Percentiles rank a stretch among this genome's conserved stretches.
These are phyloP conservation scores for Talaromyces wortmannii DNA, from an alignment of 495 filamentous ascomycete species.

Conservation along the genomic window DNA sequence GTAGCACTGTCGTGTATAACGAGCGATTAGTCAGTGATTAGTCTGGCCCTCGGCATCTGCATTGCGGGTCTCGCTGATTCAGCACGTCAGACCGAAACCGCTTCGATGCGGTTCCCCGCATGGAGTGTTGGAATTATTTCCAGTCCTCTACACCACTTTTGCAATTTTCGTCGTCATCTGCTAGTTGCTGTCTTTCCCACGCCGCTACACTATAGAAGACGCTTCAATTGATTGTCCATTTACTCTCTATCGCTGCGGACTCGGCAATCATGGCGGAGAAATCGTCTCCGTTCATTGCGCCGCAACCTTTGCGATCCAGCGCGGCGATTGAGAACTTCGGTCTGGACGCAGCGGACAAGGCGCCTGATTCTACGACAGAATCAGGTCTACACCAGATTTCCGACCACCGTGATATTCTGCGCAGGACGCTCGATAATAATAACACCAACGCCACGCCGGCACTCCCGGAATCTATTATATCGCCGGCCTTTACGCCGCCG, in stretches of 20 bases:
- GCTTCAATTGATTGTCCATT: not conserved
- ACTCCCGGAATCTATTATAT: slow-evolving; percentile 51
- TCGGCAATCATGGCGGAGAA: slow-evolving; percentile 5
- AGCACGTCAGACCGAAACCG: not conserved
- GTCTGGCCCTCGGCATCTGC: too few species aligned
- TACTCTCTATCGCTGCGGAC: not conserved
- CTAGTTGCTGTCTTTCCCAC: not conserved
- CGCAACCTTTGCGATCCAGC: slow-evolving; percentile 1
- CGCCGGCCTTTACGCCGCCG: slow-evolving; percentile 74
- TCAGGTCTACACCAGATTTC: not conserved
- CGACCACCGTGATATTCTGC: not conserved
- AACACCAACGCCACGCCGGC: slow-evolving; percentile 20
- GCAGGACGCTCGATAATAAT: not conserved
- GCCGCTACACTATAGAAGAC: not conserved
- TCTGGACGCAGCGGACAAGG: not conserved
- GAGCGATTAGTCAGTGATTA: too few species aligned
- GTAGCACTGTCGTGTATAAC: too few species aligned
- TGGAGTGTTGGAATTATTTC: not conserved
- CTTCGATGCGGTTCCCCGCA: slow-evolving; percentile 3
- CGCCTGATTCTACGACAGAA: not conserved
- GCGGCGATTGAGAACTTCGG: slow-evolving; percentile 1
- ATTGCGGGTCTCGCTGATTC: not conserved
- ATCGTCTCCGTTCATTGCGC: slow-evolving; percentile 5
- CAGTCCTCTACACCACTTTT: not conserved
- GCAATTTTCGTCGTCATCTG: not conserved